A percentile compares a stretch with the other conserved stretches of the same genome.
phyloP scores from a whole-genome alignment of 306 rosid genomes.

The Datisca glomerata region DNA sequence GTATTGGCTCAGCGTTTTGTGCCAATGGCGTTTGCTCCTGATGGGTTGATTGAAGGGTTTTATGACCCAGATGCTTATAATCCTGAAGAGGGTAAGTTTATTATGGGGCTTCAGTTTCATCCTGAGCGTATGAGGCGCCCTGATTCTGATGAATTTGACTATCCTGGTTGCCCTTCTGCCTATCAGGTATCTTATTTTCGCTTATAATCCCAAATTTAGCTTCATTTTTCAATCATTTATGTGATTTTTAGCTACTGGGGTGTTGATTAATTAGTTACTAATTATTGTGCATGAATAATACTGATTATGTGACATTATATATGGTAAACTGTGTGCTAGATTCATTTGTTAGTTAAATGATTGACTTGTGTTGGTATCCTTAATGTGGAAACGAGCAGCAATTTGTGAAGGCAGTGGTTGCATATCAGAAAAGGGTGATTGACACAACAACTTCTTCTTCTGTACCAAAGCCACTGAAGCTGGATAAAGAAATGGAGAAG shows the following conservation, averaged over 20 bases:
- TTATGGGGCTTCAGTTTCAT: constrained; percentile 92
- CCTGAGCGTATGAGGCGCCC: constrained; percentile 76
- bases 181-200: constrained; percentile 38
- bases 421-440: constrained; percentile 60
- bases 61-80: constrained; percentile 84
- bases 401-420: constrained; percentile 77
- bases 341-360: no score
- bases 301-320: no score
- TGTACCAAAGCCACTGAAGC: constrained; percentile 30
- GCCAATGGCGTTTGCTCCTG: constrained; percentile 77
- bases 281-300: no score
- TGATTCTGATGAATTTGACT: constrained; percentile 79
- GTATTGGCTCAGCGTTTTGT: constrained; percentile 70
- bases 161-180: constrained; percentile 78
- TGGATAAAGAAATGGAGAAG: constrained; percentile 62
- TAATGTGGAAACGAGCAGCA: constrained; percentile 37
- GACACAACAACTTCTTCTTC: constrained; percentile 18
- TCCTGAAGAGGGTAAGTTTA: constrained; percentile 84
- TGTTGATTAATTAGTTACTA: no score
- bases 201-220: no score
- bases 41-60: constrained; percentile 81
- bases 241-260: no score
- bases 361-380: not conserved
- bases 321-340: no score
- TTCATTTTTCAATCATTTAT: no score